phyloP scores from a whole-genome alignment of 2,329 filamentous ascomycete genomes.

The Nothophaeocryptopus gaeumannii region DNA sequence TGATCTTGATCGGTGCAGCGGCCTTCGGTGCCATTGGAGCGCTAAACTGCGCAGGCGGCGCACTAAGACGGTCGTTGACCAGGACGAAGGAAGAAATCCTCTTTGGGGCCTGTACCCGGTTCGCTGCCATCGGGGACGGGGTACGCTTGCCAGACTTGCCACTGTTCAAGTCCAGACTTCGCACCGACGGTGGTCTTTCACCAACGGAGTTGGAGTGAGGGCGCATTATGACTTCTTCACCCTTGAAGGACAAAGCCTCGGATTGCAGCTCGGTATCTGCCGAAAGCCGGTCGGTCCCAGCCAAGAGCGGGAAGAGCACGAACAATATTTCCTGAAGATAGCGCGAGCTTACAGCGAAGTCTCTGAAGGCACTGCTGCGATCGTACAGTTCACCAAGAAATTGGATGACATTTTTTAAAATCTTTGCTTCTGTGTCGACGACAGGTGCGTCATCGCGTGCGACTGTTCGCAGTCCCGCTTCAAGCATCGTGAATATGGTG shows the following conservation, averaged over 20 bases:
- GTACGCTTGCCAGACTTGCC: slow-evolving; percentile 45
- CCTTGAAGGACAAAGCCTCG: slow-evolving; percentile 78
- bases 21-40: slow-evolving; percentile 58
- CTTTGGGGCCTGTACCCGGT: slow-evolving; percentile 62
- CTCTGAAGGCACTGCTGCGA: slow-evolving; percentile 74
- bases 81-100: slow-evolving; percentile 90
- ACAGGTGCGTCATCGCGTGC: slow-evolving; percentile 58
- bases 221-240: slow-evolving; percentile 77
- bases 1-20: slow-evolving; percentile 49
- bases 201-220: slow-evolving; percentile 64
- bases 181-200: slow-evolving; percentile 63
- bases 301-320: slow-evolving; percentile 81
- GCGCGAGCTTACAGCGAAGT: slow-evolving; percentile 75
- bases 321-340: slow-evolving; percentile 77
- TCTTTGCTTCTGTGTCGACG: slow-evolving; percentile 45
- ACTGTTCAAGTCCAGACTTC: slow-evolving; percentile 58
- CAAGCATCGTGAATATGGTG: slow-evolving; percentile 81
- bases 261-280: slow-evolving; percentile 86
- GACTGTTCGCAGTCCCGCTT: slow-evolving; percentile 73
- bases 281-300: slow-evolving; percentile 78
- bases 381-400: slow-evolving; percentile 77
- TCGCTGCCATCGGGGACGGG: slow-evolving; percentile 29
- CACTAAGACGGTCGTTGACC: slow-evolving; percentile 63
- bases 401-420: slow-evolving; percentile 72
- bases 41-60: slow-evolving; percentile 62